These are phyloP conservation scores for Xylaria longipes DNA, from an alignment of 495 filamentous ascomycete species.

Conservation along the genomic window DNA sequence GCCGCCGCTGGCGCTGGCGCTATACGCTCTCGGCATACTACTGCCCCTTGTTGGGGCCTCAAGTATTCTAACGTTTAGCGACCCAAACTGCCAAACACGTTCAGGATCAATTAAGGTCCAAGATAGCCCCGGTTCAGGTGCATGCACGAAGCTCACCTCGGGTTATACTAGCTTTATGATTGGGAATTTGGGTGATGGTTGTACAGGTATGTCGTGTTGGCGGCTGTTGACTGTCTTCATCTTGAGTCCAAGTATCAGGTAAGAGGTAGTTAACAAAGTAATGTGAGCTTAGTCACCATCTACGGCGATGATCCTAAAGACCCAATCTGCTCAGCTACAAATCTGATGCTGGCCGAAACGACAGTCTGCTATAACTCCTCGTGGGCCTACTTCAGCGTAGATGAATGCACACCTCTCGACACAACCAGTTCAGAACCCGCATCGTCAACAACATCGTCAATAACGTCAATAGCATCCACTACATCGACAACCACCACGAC, in stretches of 20 bases:
- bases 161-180: conserved; percentile 15
- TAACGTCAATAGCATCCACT: background rate
- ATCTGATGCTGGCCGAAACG: background rate
- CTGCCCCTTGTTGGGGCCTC: background rate
- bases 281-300: conserved; percentile 23
- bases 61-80: conserved; percentile 10
- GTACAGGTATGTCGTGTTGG: conserved; percentile 15
- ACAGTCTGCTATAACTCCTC: conserved; percentile 10
- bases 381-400: conserved; percentile 21
- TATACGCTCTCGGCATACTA: conserved; percentile 5
- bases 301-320: conserved; percentile 21
- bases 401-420: background rate
- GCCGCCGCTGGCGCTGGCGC: background rate
- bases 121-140: conserved; percentile 10
- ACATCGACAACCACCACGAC: conserved; percentile 9
- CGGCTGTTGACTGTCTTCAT: background rate
- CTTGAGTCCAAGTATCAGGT: background rate
- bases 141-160: background rate
- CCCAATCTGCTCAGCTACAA: conserved; percentile 15
- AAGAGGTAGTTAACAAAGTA: conserved; percentile 10
- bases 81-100: conserved; percentile 1
- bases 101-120: background rate
- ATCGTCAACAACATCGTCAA: background rate
- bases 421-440: background rate
- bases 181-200: background rate